These are phyloP conservation scores for Phytophthora agathidicida DNA, from an alignment of 352 stramenopile genomes.

Conservation along the genomic window DNA sequence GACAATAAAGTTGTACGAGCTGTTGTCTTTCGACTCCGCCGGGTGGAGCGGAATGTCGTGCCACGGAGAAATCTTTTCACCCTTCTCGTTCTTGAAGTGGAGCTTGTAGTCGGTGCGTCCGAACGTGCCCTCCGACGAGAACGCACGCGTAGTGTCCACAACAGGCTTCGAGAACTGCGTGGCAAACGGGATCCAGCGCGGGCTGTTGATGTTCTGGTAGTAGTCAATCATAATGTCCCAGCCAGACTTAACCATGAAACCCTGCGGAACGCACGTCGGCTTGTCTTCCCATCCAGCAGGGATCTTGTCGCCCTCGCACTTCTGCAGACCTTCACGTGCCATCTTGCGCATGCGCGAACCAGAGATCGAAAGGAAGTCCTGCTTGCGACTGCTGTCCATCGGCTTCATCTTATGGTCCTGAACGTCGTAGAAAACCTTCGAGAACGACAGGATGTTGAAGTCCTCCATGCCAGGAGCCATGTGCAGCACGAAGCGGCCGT, in stretches of 20 bases:
- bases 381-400: conserved; percentile 89
- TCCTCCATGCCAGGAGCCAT: conserved; percentile 95
- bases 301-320: conserved; percentile 84
- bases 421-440: conserved; percentile 98
- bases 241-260: conserved; percentile 98
- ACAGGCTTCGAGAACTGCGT: conserved; percentile 65
- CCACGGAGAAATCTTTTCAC: conserved; percentile 94
- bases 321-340: conserved; percentile 93
- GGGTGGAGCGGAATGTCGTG: conserved; percentile 96
- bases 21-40: conserved; percentile 39
- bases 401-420: conserved; percentile 98
- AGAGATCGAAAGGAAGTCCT: conserved; percentile 98
- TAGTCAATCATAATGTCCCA: conserved; percentile 99
- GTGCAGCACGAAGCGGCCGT: conserved; percentile 97
- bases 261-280: conserved; percentile 94
- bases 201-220: conserved; percentile 96
- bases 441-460: conserved; percentile 96
- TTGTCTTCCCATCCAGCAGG: conserved; percentile 74
- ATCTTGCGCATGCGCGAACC: conserved; percentile 97
- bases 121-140: conserved; percentile 70
- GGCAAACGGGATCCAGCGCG: conserved; percentile 80
- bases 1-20: conserved; percentile 96
- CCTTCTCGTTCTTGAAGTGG: conserved; percentile 70
- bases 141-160: conserved; percentile 49
- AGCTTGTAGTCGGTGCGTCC: conserved; percentile 81